Evolutionary conservation across 495 filamentous ascomycete genomes (phyloP), one percentile per base, ranked within the genome.

Genomic region (Penicillium macrosclerotiorum): DNA sequence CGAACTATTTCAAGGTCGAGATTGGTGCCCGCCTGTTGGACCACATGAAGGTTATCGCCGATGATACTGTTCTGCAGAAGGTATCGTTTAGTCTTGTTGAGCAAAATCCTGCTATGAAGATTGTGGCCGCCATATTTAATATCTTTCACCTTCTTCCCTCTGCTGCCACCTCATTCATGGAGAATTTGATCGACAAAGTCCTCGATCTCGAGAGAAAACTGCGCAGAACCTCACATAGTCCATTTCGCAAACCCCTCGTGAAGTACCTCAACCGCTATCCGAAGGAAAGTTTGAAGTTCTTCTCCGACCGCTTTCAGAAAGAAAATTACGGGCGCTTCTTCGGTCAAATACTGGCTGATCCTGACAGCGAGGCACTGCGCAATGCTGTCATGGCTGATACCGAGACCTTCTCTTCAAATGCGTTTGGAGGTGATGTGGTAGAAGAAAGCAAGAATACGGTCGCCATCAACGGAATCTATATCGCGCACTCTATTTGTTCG

Each of bases 1-100:
- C 94, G 0, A 97, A 94, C 38, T 97, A 97, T 61, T 99, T 99
- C 73, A 99, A 99, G 67, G 92, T 96, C 2, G 94, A 96, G 61
- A 99, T 99, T 36, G 94, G 94, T 5, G 80, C 89, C 25, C 79
- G 91, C 32, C 68, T 99, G 6, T 71, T 99, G 12, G 91, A 95
- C 34, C 94, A 99, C 51, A 84, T 97, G 73, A 91, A 89, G 60
- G 77, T 83, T 11, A 89, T 99, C 56, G 93, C 92, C 0, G 91
- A 96, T 50, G 76, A 85, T 16, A 71, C 71, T 26, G 77, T 80
- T 7, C 68, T 97, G 42, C 91, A 96, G 63, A 88, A 90, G 58
- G 85, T 93, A 3, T 96, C 91, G 0, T 96, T 96, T 65, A 90
- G 83, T 5, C 80, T 96, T 43, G 85, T 97, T 34, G 94, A 97